Evolutionary conservation across 139 green algal species (phyloP).

Genomic region (Tetratostichococcus sp.): DNA sequence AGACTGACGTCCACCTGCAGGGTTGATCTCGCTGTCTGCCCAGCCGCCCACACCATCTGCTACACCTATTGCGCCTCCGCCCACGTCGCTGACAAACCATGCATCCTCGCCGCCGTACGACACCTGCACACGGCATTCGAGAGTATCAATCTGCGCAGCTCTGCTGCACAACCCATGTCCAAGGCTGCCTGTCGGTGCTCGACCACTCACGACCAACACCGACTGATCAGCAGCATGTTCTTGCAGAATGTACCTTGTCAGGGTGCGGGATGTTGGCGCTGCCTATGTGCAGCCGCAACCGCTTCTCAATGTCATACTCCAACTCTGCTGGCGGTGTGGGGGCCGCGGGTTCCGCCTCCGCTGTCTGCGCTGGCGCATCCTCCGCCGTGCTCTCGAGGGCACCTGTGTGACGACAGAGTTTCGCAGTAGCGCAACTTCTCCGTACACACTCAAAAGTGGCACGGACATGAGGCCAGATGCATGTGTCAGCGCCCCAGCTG

Average conservation of each 20-base stretch:
- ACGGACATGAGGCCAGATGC: too few species aligned
- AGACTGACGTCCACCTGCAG: too few species aligned
- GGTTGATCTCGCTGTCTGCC: conserved; percentile 78
- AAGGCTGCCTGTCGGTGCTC: too few species aligned
- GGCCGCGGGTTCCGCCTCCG: neutral
- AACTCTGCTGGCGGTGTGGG: neutral
- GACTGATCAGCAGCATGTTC: too few species aligned
- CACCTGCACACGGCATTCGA: too few species aligned
- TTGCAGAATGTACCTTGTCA: conserved; percentile 48
- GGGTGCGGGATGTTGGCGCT: conserved; percentile 67
- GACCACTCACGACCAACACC: too few species aligned
- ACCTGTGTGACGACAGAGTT: too few species aligned
- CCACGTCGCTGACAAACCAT: conserved; percentile 63
- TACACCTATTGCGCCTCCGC: conserved; percentile 64
- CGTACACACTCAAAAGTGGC: too few species aligned
- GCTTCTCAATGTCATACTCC: conserved; percentile 7
- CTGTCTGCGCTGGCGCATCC: neutral
- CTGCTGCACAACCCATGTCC: too few species aligned
- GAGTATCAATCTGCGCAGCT: too few species aligned
- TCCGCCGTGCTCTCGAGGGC: neutral
- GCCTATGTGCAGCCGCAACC: conserved; percentile 28
- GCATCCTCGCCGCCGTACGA: conserved; percentile 84
- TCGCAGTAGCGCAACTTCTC: too few species aligned
- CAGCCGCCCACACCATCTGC: conserved; percentile 91
- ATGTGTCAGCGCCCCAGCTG: too few species aligned